phyloP scores from a whole-genome alignment of 2,329 filamentous ascomycete species.

The Penicillium vulpinum region DNA sequence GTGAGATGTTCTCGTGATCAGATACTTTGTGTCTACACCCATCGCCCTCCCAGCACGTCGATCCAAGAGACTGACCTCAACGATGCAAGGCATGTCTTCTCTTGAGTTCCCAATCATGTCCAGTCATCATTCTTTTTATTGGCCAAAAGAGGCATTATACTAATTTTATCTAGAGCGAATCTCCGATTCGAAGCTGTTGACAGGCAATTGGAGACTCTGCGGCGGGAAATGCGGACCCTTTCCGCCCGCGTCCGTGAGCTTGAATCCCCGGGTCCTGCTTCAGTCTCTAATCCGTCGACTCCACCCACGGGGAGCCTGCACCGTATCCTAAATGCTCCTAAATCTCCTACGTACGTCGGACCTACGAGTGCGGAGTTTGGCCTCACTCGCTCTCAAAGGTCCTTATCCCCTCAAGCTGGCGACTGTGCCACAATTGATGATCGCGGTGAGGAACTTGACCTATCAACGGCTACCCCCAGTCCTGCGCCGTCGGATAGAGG shows the following conservation, averaged over 20 bases:
- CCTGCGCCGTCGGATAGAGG: slow-evolving; percentile 25
- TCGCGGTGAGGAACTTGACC: slow-evolving; percentile 21
- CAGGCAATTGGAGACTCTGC: slow-evolving; percentile 28
- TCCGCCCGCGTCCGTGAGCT: slow-evolving; percentile 31
- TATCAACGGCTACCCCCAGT: slow-evolving; percentile 22
- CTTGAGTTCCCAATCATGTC: neutral
- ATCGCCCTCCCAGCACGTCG: slow-evolving; percentile 48
- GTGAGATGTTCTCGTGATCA: slow-evolving; percentile 63
- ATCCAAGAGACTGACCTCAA: slow-evolving; percentile 11
- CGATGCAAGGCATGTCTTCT: slow-evolving; percentile 22
- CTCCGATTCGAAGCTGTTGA: slow-evolving; percentile 29
- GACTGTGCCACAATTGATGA: slow-evolving; percentile 4
- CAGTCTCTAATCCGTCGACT: slow-evolving; percentile 9
- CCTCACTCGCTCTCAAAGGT: slow-evolving; percentile 20
- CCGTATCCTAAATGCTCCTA: slow-evolving; percentile 35
- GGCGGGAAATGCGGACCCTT: slow-evolving; percentile 32
- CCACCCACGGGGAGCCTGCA: slow-evolving; percentile 18
- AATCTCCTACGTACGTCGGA: slow-evolving; percentile 36
- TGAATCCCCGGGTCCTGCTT: slow-evolving; percentile 21
- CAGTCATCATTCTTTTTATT: neutral
- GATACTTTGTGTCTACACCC: slow-evolving; percentile 65
- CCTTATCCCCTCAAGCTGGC: neutral
- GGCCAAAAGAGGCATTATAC: neutral
- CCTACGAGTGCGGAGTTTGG: slow-evolving; percentile 41
- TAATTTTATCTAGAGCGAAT: slow-evolving; percentile 15